phyloP scores from a whole-genome alignment of 495 filamentous ascomycete species.

The Platismatia glauca region DNA sequence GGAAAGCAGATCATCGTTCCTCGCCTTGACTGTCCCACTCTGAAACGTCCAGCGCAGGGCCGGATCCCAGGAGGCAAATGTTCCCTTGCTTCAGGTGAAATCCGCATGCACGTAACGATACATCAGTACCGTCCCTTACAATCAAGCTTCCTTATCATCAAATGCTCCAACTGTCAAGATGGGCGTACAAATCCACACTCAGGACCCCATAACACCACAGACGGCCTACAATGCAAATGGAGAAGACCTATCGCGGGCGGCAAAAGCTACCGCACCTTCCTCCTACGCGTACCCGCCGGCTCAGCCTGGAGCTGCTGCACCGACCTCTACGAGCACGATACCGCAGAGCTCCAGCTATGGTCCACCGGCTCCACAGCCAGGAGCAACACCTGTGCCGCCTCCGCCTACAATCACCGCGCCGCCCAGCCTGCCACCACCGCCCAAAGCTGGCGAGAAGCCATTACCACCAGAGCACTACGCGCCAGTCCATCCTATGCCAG shows the following conservation, averaged over 20 bases:
- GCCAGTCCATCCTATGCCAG: slow-evolving; percentile 25
- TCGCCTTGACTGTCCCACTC: neutral
- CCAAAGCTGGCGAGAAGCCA: slow-evolving; percentile 40
- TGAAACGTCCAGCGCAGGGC: neutral
- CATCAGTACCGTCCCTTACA: no score
- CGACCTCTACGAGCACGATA: slow-evolving; percentile 16
- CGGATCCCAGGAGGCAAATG: neutral
- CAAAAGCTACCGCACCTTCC: slow-evolving; percentile 20
- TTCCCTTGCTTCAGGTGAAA: neutral
- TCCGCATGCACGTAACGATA: no score
- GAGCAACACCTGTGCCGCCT: slow-evolving; percentile 37
- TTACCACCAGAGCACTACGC: slow-evolving; percentile 28
- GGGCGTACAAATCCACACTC: slow-evolving; percentile 51
- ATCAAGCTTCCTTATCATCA: neutral
- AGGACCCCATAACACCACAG: slow-evolving; percentile 50
- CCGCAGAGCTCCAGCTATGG: slow-evolving; percentile 14
- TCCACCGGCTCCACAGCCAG: slow-evolving; percentile 52
- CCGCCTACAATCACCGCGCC: slow-evolving; percentile 23
- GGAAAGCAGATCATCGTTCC: no score
- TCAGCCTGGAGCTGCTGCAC: slow-evolving; percentile 16
- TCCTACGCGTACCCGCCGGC: slow-evolving; percentile 13
- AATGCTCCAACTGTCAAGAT: slow-evolving; percentile 34
- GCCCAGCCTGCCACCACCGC: slow-evolving; percentile 42
- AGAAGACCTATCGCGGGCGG: slow-evolving; percentile 27
- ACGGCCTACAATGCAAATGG: slow-evolving; percentile 33